These are phyloP conservation scores for Mycena epipterygia DNA, from an alignment of 768 basidiomycete genomes.

Conservation along the genomic window DNA sequence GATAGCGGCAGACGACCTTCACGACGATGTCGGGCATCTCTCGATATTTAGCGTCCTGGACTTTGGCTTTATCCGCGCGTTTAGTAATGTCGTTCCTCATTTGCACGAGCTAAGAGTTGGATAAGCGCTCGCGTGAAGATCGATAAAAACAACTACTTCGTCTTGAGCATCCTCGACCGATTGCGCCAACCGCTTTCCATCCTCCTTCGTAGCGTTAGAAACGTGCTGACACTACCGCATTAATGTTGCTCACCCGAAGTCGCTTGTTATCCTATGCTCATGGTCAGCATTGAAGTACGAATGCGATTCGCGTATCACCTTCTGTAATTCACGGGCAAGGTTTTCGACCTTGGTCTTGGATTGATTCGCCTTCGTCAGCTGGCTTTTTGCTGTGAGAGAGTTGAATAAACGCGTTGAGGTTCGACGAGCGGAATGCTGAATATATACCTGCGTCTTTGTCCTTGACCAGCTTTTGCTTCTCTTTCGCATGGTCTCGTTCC, in stretches of 20 bases:
- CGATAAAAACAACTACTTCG: slow-evolving; percentile 64
- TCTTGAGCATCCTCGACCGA: slow-evolving; percentile 91
- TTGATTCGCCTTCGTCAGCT: slow-evolving; percentile 89
- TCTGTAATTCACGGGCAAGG: slow-evolving; percentile 89
- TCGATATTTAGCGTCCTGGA: slow-evolving; percentile 84
- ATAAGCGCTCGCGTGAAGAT: slow-evolving; percentile 13
- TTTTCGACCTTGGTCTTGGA: slow-evolving; percentile 93
- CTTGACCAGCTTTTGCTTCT: slow-evolving; percentile 91
- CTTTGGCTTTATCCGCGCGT: slow-evolving; percentile 82
- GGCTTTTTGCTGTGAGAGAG: slow-evolving; percentile 75
- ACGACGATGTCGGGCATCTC: slow-evolving; percentile 93
- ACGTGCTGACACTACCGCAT: slow-evolving; percentile 14
- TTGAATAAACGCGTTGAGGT: slow-evolving; percentile 13
- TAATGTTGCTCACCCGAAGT: slow-evolving; percentile 72
- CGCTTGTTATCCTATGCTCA: slow-evolving; percentile 85
- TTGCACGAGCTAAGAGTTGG: slow-evolving; percentile 69
- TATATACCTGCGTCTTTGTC: slow-evolving; percentile 89
- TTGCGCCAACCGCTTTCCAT: slow-evolving; percentile 83
- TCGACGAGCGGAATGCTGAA: slow-evolving; percentile 8
- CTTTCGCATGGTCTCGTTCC: slow-evolving; percentile 91
- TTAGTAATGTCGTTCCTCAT: slow-evolving; percentile 89
- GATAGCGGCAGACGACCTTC: slow-evolving; percentile 90
- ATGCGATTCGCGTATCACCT: slow-evolving; percentile 62
- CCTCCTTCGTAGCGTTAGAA: slow-evolving; percentile 69
- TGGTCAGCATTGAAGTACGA: slow-evolving; percentile 9